Evolutionary conservation across 2,329 filamentous ascomycete genomes (phyloP), one percentile per base, ranked within the genome.

Genomic region (Ophiostoma sp.): DNA sequence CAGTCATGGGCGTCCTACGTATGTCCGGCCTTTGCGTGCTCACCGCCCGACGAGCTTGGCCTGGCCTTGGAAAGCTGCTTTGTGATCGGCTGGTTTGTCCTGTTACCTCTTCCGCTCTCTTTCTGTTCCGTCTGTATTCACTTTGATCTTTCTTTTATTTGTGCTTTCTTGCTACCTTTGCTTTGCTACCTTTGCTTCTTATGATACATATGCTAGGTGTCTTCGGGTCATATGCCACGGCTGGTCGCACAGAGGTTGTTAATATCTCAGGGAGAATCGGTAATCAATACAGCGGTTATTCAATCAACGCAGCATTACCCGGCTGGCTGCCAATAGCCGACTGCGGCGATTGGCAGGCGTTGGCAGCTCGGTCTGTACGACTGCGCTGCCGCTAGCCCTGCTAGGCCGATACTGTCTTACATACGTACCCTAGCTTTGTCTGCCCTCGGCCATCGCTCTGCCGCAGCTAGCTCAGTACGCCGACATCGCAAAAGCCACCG

Each of bases 401-500:
- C 40, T 63, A 63, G 40, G 4, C 60, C 38, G 60, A 18, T 9
- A 18, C 40, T 45, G n/a, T 44, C 41, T 47, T 47, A 36, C 18
- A 64, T 18, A 64, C 45, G 40, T 62, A 16, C 12, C 38, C 27
- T 27, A 27, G 27, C 27, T 27, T 27, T 27, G 27, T 27, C 27
- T 27, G 27, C 27, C 4, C 62, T 64, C 42, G 63, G 63, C n/a
- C 42, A 4, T 38, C 18, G 63, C 63, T 64, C 42, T 64, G 41
- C 63, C 63, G 62, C 38, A 5, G 36, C 58, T 38, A 11, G 16
- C 18, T 62, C 18, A 14, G 18, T 63, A 38, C 55, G 42, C 63
- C 63, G 63, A 64, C 63, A 64, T 64, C 63, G 63, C 63, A 45
- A 64, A 64, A 14, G 4, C 42, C 41, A 9, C 63, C 42, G 63